Base-by-base conservation (phyloP, 495 filamentous ascomycete species). In the Choiromyces venosus region DNA sequence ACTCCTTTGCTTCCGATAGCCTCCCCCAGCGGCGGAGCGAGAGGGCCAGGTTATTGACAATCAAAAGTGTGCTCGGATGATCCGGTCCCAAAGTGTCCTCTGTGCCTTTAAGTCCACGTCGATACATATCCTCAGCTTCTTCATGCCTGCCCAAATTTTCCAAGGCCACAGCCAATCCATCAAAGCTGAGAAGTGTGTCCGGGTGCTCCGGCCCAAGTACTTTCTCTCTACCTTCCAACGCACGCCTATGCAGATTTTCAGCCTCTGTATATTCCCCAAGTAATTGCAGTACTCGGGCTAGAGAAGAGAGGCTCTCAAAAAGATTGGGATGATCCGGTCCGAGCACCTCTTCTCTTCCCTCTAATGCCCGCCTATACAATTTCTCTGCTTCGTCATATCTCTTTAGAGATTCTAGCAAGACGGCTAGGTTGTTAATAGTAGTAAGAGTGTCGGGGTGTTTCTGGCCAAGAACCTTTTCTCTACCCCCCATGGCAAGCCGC, bases 371-470 rank as follows among this genome's bases (percentile, higher is more conserved):
- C 35, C 74, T 75, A 65, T 81, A 67, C n/a, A 82, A 40, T n/a
- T 64, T n/a, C 44, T 83, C 83, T 0, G 83, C 83, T 37, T 85
- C 83, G 40, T 81, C 37, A 69, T 82, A 83, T 29, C 82, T 78
- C 5, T 81, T 81, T 29, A 81, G 76, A 14, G 73, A 36, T 29
- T 73, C 29, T 19, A 85, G 75, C 18, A 80, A 29, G 14, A 74
- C 46, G n/a, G 80, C 81, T 40, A 81, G 76, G 64, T 69, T 82
- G 66, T 71, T 78, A 71, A 80, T 78, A 73, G 40, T 81, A 2
- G 0, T 73, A 42, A 84, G 76, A 16, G 80, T 82, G 33, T 81
- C 74, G 39, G 81, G 80, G 69, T 82, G 80, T 42, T 78, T 76
- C 37, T 71, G 68, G 40, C 80, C 82, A 14, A 82, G 74, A 56